Base-by-base conservation (phyloP, 768 basidiomycete genomes). In the Pulveroboletus sp. region DNA sequence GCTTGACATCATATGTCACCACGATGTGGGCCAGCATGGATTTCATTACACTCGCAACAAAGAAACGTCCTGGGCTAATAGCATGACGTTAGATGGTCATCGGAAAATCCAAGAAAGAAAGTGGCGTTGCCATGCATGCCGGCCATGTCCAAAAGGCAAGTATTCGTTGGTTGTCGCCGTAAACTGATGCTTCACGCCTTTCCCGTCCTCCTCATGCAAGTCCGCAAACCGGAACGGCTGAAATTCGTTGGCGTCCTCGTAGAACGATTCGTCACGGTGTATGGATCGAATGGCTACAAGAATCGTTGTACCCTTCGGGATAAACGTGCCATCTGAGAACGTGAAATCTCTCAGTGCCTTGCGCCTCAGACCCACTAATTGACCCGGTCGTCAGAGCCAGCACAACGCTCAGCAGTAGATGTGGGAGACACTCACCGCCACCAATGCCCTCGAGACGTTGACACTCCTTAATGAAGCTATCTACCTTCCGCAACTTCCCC, bases 401-500 rank as follows among this genome's bases (percentile, higher is more conserved):
- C n/a, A n/a, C n/a, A n/a, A n/a, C n/a, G n/a, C n/a, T n/a, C n/a
- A n/a, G n/a, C n/a, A n/a, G n/a, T n/a, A n/a, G n/a, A 40, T 11
- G 32, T 15, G 8, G 14, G 14, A 8, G 5, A 30, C 5, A 35
- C 2, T 61, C 68, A 54, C 73, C 58, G 0, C 61, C 58, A n/a
- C 17, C 1, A 1, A 21, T 40, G 21, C 55, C 44, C 24, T 51
- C 43, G 4, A 57, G n/a, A 17, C 55, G 55, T 15, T 56, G 54
- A 9, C 55, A 51, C 5, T 56, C 55, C 15, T 14, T 56, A 2
- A 55, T 55, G 47, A 76, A 75, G 46, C 71, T 76, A 39, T 76
- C 73, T 3, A 75, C 44, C 49, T 68, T 68, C 43, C 54, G 64
- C 61, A 71, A 62, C 35, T 64, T 65, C 8, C 33, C 50, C n/a